Evolutionary conservation across 1,284 basidiomycete species (phyloP), one percentile per base, ranked within the genome.

Genomic region (Trichosporon inkin): DNA sequence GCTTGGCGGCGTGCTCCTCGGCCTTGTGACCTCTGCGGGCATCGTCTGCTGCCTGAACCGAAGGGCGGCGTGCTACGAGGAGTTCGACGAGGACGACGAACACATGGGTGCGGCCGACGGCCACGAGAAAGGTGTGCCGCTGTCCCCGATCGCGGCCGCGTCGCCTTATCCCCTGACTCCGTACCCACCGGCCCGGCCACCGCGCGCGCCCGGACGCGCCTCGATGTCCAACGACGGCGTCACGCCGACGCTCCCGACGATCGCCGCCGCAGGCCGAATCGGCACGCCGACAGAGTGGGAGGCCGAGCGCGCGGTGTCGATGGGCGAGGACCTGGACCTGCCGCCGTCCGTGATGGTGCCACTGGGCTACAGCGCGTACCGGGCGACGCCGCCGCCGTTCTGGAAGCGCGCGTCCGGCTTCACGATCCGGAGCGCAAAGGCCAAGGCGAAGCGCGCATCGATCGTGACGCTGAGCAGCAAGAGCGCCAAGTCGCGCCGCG

Each of bases 241-340:
- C 16, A 24, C 14, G 7, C 44, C 44, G 14, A 28, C 44, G 13
- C 44, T 49, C 10, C 44, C 44, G 16, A 28, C 14, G 7, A 49
- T 49, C 24, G 22, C 17, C 44, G 24, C 22, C 24, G 16, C 4
- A 5, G 16, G 17, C 16, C 24, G 28, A 4, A 32, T 49, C 13
- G 44, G 44, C 44, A 49, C 44, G 24, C 44, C 44, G n/a, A 24
- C 44, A 14, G 44, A 49, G 14, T 49, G 44, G 44, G 44, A 49
- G 28, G 44, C 44, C 2, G 44, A 49, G 28, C 44, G 24, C 1
- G 22, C 36, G 22, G 24, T 24, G 44, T 6, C 24, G 16, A 5
- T 1, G 36, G 36, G 3, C 13, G 36, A 38, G 36, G 13, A n/a
- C 36, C 13, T 13, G 35, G 35, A 36, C 8, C 36, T 32, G 36